phyloP scores from a whole-genome alignment of 1,139 yeast species.

The Sugiyamaella castrensis region DNA sequence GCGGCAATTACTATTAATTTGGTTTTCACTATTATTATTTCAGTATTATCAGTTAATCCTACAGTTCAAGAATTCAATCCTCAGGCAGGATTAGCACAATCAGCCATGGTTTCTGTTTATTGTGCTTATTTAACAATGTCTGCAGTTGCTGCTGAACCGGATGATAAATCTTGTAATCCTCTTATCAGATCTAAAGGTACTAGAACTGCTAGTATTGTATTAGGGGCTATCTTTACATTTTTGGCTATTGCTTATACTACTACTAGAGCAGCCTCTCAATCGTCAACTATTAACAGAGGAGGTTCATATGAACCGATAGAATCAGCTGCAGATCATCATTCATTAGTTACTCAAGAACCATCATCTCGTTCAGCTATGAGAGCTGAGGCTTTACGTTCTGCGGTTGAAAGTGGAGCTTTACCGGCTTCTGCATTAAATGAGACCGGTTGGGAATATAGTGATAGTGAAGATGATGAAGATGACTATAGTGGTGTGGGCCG shows the following conservation, averaged over 20 bases:
- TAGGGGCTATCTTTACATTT: constrained; percentile 93
- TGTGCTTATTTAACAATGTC: constrained; percentile 90
- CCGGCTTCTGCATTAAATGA: constrained; percentile 90
- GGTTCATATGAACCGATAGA: constrained; percentile 32
- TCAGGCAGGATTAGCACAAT: constrained; percentile 93
- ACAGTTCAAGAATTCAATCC: constrained; percentile 89
- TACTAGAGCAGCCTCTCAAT: constrained; percentile 77
- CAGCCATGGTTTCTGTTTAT: constrained; percentile 92
- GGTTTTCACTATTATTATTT: constrained; percentile 58
- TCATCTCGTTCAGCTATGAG: constrained; percentile 67
- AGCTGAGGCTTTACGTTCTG: constrained; percentile 84
- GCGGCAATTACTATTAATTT: constrained; percentile 80
- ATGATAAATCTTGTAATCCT: constrained; percentile 88
- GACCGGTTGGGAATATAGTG: constrained; percentile 52
- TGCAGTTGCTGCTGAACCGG: constrained; percentile 96
- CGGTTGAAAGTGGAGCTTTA: constrained; percentile 89
- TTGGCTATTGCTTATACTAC: constrained; percentile 96
- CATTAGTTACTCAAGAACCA: constrained; percentile 52
- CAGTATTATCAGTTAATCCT: constrained; percentile 74
- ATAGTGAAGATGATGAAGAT: constrained; percentile 41
- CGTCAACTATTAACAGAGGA: constrained; percentile 28
- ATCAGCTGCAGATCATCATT: constrained; percentile 18
- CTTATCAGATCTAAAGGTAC: constrained; percentile 85
- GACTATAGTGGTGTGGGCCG: constrained; percentile 26
- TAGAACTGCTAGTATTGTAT: constrained; percentile 77